Base-by-base conservation (phyloP, 2,329 filamentous ascomycete genomes). In the Sporothrix schenckii region DNA sequence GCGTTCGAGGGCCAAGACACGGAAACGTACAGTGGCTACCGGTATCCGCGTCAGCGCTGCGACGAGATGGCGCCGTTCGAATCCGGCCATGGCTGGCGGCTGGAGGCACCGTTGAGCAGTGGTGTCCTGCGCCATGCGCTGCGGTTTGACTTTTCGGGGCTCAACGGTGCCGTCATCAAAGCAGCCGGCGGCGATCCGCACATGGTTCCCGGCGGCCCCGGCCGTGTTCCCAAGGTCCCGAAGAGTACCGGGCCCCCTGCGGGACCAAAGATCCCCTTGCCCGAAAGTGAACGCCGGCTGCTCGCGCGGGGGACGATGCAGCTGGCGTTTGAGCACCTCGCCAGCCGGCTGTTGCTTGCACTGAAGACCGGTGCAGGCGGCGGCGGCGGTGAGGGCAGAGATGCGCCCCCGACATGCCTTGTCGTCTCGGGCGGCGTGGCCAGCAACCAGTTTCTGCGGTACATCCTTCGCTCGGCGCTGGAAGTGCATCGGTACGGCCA, bases 361-460 rank as follows among this genome's bases (percentile, higher is more conserved):
- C 82, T 97, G 11, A 76, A 80, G 68, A 73, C 73, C n/a, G 60
- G 52, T 3, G 66, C 58, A 34, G 63, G 39, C 6, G 58, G 58
- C 3, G 53, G 70, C 49, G 44, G 9, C 6, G 44, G 9, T 6
- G 66, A 41, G 4, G 4, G 58, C 71, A 41, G 44, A 10, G 61
- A 50, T 7, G 9, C 69, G 71, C 53, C 54, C 41, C 49, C 52
- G 68, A 72, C 49, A 10, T 72, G n/a, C 0, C 81, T 98, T 4
- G 92, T 98, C 11, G 85, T 98, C 4, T 91, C 93, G 52, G 95
- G 95, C 41, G 95, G 95, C 30, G 95, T 99, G 7, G 95, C 94
- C 9, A 90, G 92, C 67, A 98, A 97, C 79, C 80, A 80, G 66
- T 97, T 91, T 78, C 83, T 99, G 54, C 87, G 89, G 78, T 86